A percentile compares a stretch with the other conserved stretches of the same genome.
phyloP scores from a whole-genome alignment of 1,139 yeast genomes.

The Geotrichum restrictum region DNA sequence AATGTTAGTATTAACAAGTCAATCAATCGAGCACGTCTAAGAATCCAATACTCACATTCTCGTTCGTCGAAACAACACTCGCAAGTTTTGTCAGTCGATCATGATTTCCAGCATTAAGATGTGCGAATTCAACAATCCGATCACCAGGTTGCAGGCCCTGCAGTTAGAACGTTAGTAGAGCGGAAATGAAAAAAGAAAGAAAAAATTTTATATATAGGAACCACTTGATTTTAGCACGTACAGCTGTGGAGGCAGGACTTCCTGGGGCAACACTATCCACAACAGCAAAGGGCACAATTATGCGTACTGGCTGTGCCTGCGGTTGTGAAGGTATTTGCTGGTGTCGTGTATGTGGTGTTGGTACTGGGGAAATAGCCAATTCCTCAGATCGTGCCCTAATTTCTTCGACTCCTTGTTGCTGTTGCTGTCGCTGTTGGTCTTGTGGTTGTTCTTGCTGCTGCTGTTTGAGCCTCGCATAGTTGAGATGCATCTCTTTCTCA shows the following conservation, averaged over 20 bases:
- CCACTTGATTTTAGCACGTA: constrained; percentile 21
- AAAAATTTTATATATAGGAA: constrained; percentile 6
- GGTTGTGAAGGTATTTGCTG: neutral
- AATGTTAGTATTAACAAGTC: no score
- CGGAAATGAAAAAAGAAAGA: constrained; percentile 33
- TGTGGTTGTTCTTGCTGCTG: constrained; percentile 18
- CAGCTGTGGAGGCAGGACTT: constrained; percentile 37
- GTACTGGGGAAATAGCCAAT: constrained; percentile 9
- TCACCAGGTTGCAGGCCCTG: constrained; percentile 45
- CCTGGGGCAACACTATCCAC: constrained; percentile 43
- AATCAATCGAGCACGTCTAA: no score
- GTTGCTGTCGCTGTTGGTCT: constrained; percentile 7
- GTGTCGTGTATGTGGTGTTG: neutral
- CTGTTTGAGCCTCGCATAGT: constrained; percentile 2
- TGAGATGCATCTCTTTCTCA: constrained; percentile 42
- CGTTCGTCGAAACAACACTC: constrained; percentile 28
- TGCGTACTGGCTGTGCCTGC: no score
- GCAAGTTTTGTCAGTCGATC: constrained; percentile 45
- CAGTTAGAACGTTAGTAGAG: neutral
- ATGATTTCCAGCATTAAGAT: constrained; percentile 53
- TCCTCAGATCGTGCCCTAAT: constrained; percentile 9
- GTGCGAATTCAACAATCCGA: constrained; percentile 50
- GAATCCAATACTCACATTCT: constrained; percentile 21
- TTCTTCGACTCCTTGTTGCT: constrained; percentile 1
- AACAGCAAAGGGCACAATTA: constrained; percentile 53